These are phyloP conservation scores for Pezicula rhizophila DNA, from an alignment of 2,329 filamentous ascomycete genomes.

Conservation along the genomic window DNA sequence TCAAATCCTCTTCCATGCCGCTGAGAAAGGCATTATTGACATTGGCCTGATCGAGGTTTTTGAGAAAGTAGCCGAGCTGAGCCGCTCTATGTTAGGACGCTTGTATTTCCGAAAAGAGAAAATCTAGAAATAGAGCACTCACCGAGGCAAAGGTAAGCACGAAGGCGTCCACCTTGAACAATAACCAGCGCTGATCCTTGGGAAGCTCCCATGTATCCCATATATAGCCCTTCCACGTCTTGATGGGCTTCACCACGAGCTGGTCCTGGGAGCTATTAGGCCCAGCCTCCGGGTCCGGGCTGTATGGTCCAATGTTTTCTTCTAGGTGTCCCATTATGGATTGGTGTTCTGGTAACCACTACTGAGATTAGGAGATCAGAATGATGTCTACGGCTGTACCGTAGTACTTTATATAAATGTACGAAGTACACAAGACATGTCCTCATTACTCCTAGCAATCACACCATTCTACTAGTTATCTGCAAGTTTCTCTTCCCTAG, in stretches of 20 bases:
- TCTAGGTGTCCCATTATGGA: conserved; percentile 11
- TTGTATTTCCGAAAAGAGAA: conserved; percentile 1
- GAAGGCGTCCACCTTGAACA: conserved; percentile 31
- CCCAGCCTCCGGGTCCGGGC: conserved; percentile 5
- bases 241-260: conserved; percentile 15
- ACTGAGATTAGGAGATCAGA: too few species aligned
- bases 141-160: conserved; percentile 26
- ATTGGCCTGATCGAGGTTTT: conserved; percentile 31
- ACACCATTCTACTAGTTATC: too few species aligned
- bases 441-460: too few species aligned
- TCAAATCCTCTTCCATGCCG: conserved; percentile 34
- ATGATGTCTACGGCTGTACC: too few species aligned
- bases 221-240: conserved; percentile 32
- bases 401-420: too few species aligned
- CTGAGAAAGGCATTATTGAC: conserved; percentile 14
- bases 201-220: conserved; percentile 33
- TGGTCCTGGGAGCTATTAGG: conserved; percentile 7
- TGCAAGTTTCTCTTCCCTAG: too few species aligned
- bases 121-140: neutral
- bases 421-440: too few species aligned
- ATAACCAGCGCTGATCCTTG: conserved; percentile 25
- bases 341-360: neutral
- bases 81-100: conserved; percentile 6
- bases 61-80: conserved; percentile 29
- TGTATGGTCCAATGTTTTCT: conserved; percentile 3